A percentile compares a stretch with the other conserved stretches of the same genome.
Conservation (phyloP, 371 early-diverging fungal species). For the Mortierella sp. region DNA sequence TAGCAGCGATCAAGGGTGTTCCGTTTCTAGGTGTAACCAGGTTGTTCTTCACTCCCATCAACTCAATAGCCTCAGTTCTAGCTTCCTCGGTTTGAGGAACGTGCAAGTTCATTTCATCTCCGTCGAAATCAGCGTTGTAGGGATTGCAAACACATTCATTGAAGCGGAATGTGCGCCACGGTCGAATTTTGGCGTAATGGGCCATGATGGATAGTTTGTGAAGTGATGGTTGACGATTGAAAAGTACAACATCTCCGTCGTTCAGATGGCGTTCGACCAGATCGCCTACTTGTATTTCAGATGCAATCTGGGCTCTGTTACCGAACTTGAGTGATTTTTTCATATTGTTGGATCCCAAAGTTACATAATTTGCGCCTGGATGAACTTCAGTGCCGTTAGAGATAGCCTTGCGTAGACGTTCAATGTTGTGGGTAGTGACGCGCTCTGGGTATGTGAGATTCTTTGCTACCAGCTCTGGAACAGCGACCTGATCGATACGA, state of each 20-base stretch:
- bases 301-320: constrained; percentile 77
- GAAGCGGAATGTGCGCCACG: constrained; percentile 98
- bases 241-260: constrained; percentile 98
- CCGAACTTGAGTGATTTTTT: constrained; percentile 83
- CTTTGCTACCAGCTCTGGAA: constrained; percentile 97
- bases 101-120: constrained; percentile 99
- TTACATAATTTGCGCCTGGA: constrained; percentile 97
- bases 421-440: constrained; percentile 92
- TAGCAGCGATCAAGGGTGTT: constrained; percentile 98
- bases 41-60: constrained; percentile 99
- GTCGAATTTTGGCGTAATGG: constrained; percentile 95
- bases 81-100: constrained; percentile 99
- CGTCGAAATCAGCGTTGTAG: constrained; percentile 99
- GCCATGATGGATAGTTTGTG: constrained; percentile 99
- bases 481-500: constrained; percentile 98
- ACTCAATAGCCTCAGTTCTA: constrained; percentile 95
- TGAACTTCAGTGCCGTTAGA: constrained; percentile 93
- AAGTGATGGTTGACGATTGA: constrained; percentile 99
- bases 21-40: constrained; percentile 98
- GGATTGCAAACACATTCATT: constrained; percentile 99
- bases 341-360: constrained; percentile 58
- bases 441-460: constrained; percentile 98
- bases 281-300: constrained; percentile 91
- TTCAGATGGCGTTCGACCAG: constrained; percentile 97
- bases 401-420: constrained; percentile 84